Percentiles rank a stretch among this genome's conserved stretches.
Conservation (phyloP, 148 eudicot species). For the Cornus kousa region DNA sequence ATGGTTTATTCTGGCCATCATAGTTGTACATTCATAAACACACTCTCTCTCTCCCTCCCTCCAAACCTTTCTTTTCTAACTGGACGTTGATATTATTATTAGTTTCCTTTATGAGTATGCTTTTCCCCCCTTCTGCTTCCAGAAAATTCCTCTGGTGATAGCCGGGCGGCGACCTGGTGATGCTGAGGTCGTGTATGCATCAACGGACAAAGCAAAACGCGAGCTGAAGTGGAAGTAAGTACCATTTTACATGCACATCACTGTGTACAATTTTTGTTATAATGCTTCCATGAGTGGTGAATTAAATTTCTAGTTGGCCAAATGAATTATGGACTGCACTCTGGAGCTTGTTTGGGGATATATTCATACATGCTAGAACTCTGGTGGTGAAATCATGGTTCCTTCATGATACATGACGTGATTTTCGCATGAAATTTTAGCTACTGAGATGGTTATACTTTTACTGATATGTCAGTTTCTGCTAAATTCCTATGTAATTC, state of each 20-base stretch:
- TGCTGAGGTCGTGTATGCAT: constrained; percentile 86
- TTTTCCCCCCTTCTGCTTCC: constrained; percentile 5
- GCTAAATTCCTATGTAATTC: not conserved
- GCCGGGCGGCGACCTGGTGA: constrained; percentile 90
- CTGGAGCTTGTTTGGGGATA: not conserved
- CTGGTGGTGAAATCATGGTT: no score
- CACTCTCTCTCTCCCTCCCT: no score
- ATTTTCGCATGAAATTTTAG: no score
- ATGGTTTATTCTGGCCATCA: not conserved
- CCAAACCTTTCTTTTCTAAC: no score
- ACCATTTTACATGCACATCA: not conserved
- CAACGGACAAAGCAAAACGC: constrained; percentile 78
- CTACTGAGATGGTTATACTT: not conserved
- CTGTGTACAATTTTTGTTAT: not conserved
- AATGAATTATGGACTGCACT: not conserved
- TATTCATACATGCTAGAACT: not conserved
- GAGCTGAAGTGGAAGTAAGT: constrained; percentile 96
- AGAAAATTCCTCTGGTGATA: constrained; percentile 80
- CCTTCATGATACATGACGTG: no score
- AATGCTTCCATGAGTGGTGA: not conserved
- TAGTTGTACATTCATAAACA: no score
- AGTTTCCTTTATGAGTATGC: not conserved
- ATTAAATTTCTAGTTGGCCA: not conserved
- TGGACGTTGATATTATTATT: not conserved
- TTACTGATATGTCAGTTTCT: not conserved